phyloP scores from a whole-genome alignment of 2,329 filamentous ascomycete species.

The Paracorniculantispora psalliotae region DNA sequence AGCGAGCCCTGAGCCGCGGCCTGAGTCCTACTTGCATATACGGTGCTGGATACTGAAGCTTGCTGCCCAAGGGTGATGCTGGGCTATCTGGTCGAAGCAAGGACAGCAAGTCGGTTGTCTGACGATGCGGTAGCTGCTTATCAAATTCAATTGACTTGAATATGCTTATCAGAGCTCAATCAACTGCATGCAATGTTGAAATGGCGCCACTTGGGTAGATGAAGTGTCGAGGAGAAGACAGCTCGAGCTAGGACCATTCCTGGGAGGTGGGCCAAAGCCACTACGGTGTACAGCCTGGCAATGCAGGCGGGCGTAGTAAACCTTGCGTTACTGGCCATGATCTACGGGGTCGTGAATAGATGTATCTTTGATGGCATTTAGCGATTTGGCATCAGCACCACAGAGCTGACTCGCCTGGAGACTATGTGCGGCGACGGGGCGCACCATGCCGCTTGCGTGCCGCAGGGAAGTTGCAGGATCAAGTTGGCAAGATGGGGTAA shows the following conservation, averaged over 20 bases:
- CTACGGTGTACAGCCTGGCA: not conserved
- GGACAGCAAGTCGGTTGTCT: no score
- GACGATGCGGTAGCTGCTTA: no score
- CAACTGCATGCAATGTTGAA: slow-evolving; percentile 2
- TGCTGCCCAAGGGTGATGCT: not conserved
- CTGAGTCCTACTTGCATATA: slow-evolving; percentile 16
- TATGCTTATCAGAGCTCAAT: not conserved
- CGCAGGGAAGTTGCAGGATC: not conserved
- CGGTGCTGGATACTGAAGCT: not conserved
- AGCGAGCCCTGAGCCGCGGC: slow-evolving; percentile 15
- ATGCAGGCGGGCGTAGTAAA: not conserved
- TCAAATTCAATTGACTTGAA: not conserved
- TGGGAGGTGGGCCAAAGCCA: slow-evolving; percentile 9
- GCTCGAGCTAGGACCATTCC: slow-evolving; percentile 4
- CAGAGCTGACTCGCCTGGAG: not conserved
- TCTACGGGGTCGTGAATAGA: not conserved
- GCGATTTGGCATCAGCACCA: not conserved
- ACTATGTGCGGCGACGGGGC: not conserved
- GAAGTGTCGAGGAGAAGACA: not conserved
- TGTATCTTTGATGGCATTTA: not conserved
- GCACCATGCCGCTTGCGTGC: not conserved
- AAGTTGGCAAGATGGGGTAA: not conserved
- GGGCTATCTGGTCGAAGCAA: no score
- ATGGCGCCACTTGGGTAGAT: slow-evolving; percentile 5
- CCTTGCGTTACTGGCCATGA: not conserved